phyloP scores from a whole-genome alignment of 2,329 filamentous ascomycete genomes.

The Calonectria pteridis region DNA sequence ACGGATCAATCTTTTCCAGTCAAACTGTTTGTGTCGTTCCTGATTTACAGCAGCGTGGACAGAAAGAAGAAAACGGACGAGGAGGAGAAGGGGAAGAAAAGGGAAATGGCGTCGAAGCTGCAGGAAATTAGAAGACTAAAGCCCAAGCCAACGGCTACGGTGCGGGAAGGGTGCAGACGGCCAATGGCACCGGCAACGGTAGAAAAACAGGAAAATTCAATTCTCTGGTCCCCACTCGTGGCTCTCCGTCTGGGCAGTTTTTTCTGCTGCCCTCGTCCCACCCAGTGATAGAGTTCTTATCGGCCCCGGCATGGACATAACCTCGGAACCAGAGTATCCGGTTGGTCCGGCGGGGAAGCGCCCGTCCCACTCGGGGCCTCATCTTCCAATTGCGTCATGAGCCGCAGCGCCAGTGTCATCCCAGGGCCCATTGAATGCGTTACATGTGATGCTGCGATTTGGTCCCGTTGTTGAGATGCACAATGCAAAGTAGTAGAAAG shows the following conservation, averaged over 20 bases:
- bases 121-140: not conserved
- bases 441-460: not conserved
- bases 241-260: not conserved
- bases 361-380: not conserved
- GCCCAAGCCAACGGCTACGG: not conserved
- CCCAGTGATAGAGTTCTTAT: conserved; percentile 4
- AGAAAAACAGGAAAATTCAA: conserved; percentile 4
- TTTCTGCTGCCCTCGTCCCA: not conserved
- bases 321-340: not conserved
- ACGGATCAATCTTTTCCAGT: not conserved
- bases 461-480: not conserved
- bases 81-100: not conserved
- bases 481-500: not conserved
- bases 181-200: conserved; percentile 5
- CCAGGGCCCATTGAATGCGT: not conserved
- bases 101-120: not conserved
- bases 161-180: not conserved
- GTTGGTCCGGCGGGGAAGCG: conserved; percentile 6
- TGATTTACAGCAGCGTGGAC: not conserved
- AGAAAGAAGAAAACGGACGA: not conserved
- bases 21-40: too few species aligned
- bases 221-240: not conserved
- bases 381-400: not conserved
- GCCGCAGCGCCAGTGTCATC: not conserved
- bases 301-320: not conserved